Evolutionary conservation across 306 rosid species (phyloP).

Genomic region (Trifolium dubium): DNA sequence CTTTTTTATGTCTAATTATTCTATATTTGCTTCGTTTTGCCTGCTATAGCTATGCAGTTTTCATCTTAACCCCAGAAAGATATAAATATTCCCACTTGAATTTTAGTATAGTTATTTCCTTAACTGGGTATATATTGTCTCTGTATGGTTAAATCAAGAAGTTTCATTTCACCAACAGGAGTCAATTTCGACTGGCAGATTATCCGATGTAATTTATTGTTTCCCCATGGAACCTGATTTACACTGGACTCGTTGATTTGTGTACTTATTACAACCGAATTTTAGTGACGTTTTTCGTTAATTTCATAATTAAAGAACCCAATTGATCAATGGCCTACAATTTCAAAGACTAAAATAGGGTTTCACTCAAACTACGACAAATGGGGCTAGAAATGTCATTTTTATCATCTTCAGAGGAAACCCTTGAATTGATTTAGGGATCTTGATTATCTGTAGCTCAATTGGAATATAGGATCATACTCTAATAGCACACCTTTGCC

Average conservation of each 20-base stretch:
- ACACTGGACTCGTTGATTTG: not conserved
- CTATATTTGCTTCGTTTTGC: slow-evolving; percentile 14
- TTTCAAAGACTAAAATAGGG: not conserved
- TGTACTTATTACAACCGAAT: not conserved
- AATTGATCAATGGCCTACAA: not conserved
- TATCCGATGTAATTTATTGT: not conserved
- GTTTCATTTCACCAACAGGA: slow-evolving; percentile 18
- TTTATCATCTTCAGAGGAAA: too few species aligned
- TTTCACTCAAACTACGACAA: too few species aligned
- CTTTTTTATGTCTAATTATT: slow-evolving; percentile 21
- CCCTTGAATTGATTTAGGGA: too few species aligned
- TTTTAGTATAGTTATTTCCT: not conserved
- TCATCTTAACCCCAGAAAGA: slow-evolving; percentile 16
- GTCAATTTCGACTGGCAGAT: slow-evolving; percentile 5
- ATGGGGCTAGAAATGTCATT: too few species aligned
- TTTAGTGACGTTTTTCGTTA: not conserved
- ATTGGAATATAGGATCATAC: too few species aligned
- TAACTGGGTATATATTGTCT: not conserved
- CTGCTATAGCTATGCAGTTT: slow-evolving; percentile 23
- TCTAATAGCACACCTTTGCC: too few species aligned
- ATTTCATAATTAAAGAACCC: not conserved
- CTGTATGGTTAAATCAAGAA: not conserved
- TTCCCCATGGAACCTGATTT: not conserved
- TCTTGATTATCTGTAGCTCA: too few species aligned
- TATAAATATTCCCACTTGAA: slow-evolving; percentile 1